A percentile compares a stretch with the other conserved stretches of the same genome.
Evolutionary conservation across 1,284 basidiomycete genomes (phyloP).

Genomic region (Leccinum brunneo-olivaceum): DNA sequence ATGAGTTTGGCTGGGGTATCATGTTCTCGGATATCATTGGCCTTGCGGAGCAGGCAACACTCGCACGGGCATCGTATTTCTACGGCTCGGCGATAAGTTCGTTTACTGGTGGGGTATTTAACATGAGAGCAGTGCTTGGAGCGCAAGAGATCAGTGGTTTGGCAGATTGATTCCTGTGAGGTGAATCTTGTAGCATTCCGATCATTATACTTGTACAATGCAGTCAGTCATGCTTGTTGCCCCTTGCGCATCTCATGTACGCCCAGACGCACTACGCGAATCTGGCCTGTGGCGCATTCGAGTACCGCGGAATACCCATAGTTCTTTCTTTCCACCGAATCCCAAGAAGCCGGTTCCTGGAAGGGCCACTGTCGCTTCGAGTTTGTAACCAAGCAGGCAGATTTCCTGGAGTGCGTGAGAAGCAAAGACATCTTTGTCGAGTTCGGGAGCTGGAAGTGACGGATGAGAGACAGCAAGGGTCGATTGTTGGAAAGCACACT

Average conservation of each 20-base stretch:
- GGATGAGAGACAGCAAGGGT: conserved; percentile 9
- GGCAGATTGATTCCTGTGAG: conserved; percentile 21
- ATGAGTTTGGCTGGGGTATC: conserved; percentile 33
- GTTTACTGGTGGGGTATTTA: conserved; percentile 34
- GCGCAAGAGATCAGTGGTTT: conserved; percentile 21
- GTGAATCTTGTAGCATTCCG: conserved; percentile 1
- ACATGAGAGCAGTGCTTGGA: conserved; percentile 30
- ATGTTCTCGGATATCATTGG: conserved; percentile 36
- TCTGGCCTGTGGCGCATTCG: conserved; percentile 28
- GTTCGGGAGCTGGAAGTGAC: conserved; percentile 27
- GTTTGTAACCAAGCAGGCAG: conserved; percentile 35
- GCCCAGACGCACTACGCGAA: conserved; percentile 24
- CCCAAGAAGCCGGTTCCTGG: conserved; percentile 36
- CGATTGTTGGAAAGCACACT: conserved; percentile 22
- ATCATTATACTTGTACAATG: conserved; percentile 14
- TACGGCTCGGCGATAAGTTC: conserved; percentile 38
- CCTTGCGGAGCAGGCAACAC: conserved; percentile 35
- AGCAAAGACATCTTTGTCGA: conserved; percentile 36
- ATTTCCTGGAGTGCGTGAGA: conserved; percentile 41
- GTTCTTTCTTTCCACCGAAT: conserved; percentile 38
- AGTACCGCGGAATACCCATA: conserved; percentile 41
- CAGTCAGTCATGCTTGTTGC: not conserved
- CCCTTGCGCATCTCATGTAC: conserved; percentile 9
- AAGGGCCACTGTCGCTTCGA: conserved; percentile 42
- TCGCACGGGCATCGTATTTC: conserved; percentile 33